Evolutionary conservation across 257 asterid species (phyloP), one percentile per base, ranked within the genome.

Genomic region (Fraxinus americana): DNA sequence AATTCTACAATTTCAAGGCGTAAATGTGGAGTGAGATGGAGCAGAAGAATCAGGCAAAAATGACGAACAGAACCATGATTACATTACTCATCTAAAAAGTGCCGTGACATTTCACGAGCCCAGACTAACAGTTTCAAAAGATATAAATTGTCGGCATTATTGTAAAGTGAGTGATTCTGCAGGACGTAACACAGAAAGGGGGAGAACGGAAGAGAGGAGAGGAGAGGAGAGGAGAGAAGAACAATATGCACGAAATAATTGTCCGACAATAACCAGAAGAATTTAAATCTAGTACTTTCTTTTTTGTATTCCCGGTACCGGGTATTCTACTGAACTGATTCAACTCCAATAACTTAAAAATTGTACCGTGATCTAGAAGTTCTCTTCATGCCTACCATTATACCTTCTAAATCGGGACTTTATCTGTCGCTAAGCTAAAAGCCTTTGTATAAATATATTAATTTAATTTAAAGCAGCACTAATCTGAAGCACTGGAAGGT

Each of bases 401-500:
- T 17, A 52, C 23, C 61, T 43, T 43, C 17, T 43, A 43, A 43
- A 10, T 16, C 52, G 3, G 16, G 52, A 43, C 17, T 12, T 12
- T 43, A 2, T 11, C 16, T 43, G 52, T 43, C 52, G 2, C 52
- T 43, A 43, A 43, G 52, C 52, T 12, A 43, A 43, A 43, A 10
- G 17, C 4, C 52, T 43, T 43, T 17, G 2, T 32, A 23, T 27
- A 50, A 41, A 52, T 19, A 81, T 52, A 71, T 77, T 59, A 3
- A 74, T 73, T 23, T n/a, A 32, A 32, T 74, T 43, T 45, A 19
- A 29, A 59, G 52, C 17, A 69, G 67, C 48, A 73, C 11, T 70
- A 54, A 75, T 77, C 65, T 72, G 36, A 43, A 59, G 77, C 77
- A 70, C 23, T 41, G 70, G 7, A 25, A 78, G 79, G 21, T 65